A percentile compares a stretch with the other conserved stretches of the same genome.
Conservation (phyloP, 1,284 basidiomycete species). For the Tausonia pullulans region DNA sequence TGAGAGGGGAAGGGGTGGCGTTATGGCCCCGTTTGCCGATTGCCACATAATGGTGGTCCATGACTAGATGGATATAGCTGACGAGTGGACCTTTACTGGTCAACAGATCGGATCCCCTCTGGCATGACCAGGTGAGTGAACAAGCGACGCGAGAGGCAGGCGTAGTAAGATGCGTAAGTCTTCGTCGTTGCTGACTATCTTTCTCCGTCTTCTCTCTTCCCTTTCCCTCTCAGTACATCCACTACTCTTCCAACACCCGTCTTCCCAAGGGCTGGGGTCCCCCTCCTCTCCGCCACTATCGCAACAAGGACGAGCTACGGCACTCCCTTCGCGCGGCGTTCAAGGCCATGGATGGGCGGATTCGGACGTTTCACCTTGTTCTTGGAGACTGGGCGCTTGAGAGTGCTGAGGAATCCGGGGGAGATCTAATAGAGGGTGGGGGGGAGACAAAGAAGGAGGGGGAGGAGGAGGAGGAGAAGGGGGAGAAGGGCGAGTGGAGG, state of each 20-base stretch:
- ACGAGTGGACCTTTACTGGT: too few species aligned
- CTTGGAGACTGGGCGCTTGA: slow-evolving; percentile 14
- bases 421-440: slow-evolving; percentile 1
- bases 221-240: background rate
- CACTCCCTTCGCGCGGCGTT: slow-evolving; percentile 4
- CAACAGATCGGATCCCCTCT: slow-evolving; percentile 1
- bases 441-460: background rate
- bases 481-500: slow-evolving; percentile 5
- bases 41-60: background rate
- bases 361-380: slow-evolving; percentile 7
- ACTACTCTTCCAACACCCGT: background rate
- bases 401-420: background rate
- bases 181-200: background rate
- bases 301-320: slow-evolving; percentile 9
- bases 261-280: slow-evolving; percentile 5
- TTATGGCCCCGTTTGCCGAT: background rate
- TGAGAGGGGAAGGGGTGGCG: too few species aligned
- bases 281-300: slow-evolving; percentile 3
- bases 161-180: too few species aligned
- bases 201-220: background rate
- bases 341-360: background rate
- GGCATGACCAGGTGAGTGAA: slow-evolving; percentile 1
- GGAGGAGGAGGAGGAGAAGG: background rate
- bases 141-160: background rate
- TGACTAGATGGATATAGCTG: background rate